Conservation (phyloP, 306 rosid species). For the Fragaria nilgerrensis region DNA sequence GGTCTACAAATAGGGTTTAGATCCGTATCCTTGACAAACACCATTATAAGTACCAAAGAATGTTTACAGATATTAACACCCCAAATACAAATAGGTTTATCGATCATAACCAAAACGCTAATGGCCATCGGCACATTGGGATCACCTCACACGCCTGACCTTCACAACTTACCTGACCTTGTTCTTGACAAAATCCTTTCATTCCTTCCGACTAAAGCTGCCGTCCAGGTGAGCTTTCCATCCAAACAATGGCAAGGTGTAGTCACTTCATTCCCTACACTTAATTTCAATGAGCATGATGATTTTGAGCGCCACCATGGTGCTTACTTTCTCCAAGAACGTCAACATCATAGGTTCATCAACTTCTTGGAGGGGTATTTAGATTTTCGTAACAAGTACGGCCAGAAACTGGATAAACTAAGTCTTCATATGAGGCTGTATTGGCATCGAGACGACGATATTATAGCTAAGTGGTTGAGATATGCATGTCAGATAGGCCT, state of each 20-base stretch:
- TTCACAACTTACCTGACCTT: neutral
- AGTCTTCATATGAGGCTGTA: neutral
- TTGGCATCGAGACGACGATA: neutral
- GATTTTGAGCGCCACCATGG: neutral
- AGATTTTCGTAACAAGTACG: neutral
- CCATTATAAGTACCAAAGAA: no score
- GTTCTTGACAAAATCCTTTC: neutral
- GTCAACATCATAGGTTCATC: neutral
- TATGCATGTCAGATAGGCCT: neutral
- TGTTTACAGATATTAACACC: no score
- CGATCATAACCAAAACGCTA: no score
- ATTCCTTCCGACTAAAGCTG: neutral
- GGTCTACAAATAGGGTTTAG: no score
- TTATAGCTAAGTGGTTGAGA: neutral
- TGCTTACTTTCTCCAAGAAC: no score
- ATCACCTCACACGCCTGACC: neutral
- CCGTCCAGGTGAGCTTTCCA: neutral
- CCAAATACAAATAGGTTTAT: no score
- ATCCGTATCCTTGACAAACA: no score
- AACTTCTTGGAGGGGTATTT: neutral
- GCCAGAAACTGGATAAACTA: neutral
- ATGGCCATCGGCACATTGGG: no score
- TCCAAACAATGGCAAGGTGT: neutral
- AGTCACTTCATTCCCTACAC: neutral
- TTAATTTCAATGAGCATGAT: neutral